These are phyloP conservation scores for Coelastrella sp. DNA, from an alignment of 139 green algal species.

Conservation along the genomic window DNA sequence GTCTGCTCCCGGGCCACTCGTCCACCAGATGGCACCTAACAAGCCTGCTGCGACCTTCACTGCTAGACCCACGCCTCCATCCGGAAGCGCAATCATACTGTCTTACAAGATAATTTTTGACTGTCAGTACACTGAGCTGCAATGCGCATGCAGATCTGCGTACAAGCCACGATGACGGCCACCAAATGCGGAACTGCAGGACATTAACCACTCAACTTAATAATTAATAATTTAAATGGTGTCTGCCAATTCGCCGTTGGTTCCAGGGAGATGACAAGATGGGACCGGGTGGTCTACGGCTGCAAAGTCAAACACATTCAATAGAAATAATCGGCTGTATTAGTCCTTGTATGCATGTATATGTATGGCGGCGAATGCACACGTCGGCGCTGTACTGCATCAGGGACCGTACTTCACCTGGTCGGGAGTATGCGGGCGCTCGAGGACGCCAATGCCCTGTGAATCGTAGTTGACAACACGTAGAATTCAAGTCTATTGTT, in stretches of 20 bases:
- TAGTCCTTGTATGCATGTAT: no score
- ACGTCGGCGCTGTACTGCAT: not conserved
- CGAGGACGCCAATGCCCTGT: not conserved
- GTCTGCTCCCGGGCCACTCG: constrained; percentile 61
- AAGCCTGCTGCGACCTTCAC: constrained; percentile 54
- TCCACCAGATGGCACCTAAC: constrained; percentile 57
- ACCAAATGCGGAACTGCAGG: not conserved
- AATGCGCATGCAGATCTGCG: not conserved
- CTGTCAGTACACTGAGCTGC: not conserved
- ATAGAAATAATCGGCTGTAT: no score
- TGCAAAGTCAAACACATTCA: no score
- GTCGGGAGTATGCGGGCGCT: not conserved
- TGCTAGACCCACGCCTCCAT: constrained; percentile 35
- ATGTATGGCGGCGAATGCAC: no score
- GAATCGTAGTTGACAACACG: no score
- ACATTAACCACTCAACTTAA: no score
- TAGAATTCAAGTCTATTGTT: no score
- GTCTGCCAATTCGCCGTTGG: no score
- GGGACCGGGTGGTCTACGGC: no score
- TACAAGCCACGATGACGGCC: not conserved
- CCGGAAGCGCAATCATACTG: constrained; percentile 5
- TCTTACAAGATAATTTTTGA: not conserved
- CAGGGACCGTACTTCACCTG: not conserved
- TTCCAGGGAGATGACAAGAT: no score
- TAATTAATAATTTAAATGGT: no score